Percentiles rank a stretch among this genome's conserved stretches.
Evolutionary conservation across 2,329 filamentous ascomycete species (phyloP).

Genomic region (Ceratocystis eucalypticola): DNA sequence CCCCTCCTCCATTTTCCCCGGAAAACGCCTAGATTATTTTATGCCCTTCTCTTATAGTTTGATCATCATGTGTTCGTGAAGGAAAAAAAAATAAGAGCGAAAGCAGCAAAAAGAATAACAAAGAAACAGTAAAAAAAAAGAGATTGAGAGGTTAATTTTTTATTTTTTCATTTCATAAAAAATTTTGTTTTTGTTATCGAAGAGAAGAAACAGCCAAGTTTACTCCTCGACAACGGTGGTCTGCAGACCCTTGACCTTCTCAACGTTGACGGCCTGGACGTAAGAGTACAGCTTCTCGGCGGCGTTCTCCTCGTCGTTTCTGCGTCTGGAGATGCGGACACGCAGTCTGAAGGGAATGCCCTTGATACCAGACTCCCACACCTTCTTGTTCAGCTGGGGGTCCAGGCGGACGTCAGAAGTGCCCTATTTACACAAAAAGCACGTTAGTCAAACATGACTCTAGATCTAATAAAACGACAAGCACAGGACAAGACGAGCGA

Average conservation of each 20-base stretch:
- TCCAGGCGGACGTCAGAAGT: slow-evolving; percentile 95
- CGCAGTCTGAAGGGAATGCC: slow-evolving; percentile 94
- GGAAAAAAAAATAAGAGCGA: not conserved
- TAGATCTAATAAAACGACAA: not conserved
- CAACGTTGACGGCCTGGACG: slow-evolving; percentile 98
- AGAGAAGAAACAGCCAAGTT: slow-evolving; percentile 24
- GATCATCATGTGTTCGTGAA: not conserved
- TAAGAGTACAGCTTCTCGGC: slow-evolving; percentile 99
- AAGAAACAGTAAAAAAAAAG: slow-evolving; percentile 13
- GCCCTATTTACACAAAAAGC: slow-evolving; percentile 44
- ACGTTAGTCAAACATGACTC: slow-evolving; percentile 17
- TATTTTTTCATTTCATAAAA: slow-evolving; percentile 24
- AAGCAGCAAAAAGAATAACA: slow-evolving; percentile 11
- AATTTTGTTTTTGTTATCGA: slow-evolving; percentile 23
- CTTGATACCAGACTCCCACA: slow-evolving; percentile 99
- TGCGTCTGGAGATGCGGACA: slow-evolving; percentile 96
- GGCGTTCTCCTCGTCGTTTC: slow-evolving; percentile 99
- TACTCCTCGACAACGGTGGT: slow-evolving; percentile 76
- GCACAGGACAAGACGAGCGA: not conserved
- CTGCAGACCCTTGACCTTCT: slow-evolving; percentile 95
- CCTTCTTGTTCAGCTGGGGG: slow-evolving; percentile 99
- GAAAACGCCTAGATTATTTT: slow-evolving; percentile 6
- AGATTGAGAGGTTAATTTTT: slow-evolving; percentile 16
- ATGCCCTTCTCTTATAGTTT: not conserved
- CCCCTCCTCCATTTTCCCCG: not conserved